Percentiles rank a stretch among this genome's conserved stretches.
These are phyloP conservation scores for Craterostigma plantagineum DNA, from an alignment of 257 asterid genomes.

Conservation along the genomic window DNA sequence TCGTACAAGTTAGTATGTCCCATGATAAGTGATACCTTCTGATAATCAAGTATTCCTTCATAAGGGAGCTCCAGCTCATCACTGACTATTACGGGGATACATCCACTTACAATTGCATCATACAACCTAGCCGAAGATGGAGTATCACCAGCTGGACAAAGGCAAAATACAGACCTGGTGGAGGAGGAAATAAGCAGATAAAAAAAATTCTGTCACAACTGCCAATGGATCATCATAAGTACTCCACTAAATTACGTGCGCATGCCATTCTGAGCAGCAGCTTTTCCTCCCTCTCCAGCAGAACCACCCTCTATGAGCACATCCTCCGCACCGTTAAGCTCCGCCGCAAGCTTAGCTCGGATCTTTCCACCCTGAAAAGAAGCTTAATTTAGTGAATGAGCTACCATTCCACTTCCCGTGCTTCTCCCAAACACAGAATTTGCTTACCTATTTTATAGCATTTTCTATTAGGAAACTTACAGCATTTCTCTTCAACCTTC, in stretches of 20 bases:
- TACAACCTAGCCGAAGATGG: conserved; percentile 97
- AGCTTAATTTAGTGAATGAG: conserved; percentile 10
- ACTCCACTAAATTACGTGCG: conserved; percentile 31
- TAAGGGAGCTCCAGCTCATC: conserved; percentile 98
- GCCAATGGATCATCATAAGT: background rate
- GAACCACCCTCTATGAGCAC: conserved; percentile 85
- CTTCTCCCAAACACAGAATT: background rate
- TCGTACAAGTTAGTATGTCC: too few species aligned
- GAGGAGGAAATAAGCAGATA: conserved; percentile 12
- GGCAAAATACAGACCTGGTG: conserved; percentile 83
- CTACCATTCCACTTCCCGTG: conserved; percentile 2
- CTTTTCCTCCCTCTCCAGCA: conserved; percentile 76
- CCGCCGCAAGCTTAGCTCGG: conserved; percentile 73
- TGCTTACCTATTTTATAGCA: background rate
- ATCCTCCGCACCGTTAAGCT: conserved; percentile 52
- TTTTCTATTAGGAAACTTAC: conserved; percentile 30
- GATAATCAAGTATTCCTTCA: conserved; percentile 93
- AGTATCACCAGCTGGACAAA: conserved; percentile 96
- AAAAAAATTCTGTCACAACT: conserved; percentile 9
- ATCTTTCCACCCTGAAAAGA: conserved; percentile 84
- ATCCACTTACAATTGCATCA: conserved; percentile 95
- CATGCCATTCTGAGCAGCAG: conserved; percentile 95
- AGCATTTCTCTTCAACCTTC: conserved; percentile 95
- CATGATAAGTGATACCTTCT: conserved; percentile 32
- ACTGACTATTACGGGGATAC: conserved; percentile 87